Conservation (phyloP, 2,329 filamentous ascomycete genomes). For the Diaporthe humulicola region DNA sequence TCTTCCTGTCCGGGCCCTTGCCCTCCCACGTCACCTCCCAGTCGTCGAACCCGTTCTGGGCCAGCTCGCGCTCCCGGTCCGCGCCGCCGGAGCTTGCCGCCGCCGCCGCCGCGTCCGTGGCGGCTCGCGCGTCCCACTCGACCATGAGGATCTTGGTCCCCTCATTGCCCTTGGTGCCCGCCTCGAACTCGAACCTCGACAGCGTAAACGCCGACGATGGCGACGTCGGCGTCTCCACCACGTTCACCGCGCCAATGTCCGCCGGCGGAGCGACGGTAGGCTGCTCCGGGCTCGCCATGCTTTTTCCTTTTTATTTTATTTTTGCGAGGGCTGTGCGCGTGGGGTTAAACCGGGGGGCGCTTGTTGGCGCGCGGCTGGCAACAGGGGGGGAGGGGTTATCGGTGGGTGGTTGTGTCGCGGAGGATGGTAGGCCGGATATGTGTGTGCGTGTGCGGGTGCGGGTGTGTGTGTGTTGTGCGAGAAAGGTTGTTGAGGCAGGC, state of each 20-base stretch:
- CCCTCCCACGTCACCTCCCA: constrained; percentile 30
- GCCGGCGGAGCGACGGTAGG: constrained; percentile 33
- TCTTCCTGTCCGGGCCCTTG: constrained; percentile 2
- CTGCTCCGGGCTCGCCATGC: constrained; percentile 36
- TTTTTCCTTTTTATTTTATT: neutral
- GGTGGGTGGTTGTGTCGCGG: neutral
- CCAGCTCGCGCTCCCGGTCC: constrained; percentile 6
- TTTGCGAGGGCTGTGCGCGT: constrained; percentile 11
- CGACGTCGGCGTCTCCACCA: constrained; percentile 58
- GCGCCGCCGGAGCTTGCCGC: constrained; percentile 31
- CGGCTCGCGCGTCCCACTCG: constrained; percentile 77
- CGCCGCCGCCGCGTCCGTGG: constrained; percentile 1
- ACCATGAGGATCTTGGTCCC: constrained; percentile 95
- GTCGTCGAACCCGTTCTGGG: constrained; percentile 73
- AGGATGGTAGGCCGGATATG: neutral
- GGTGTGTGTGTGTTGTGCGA: neutral
- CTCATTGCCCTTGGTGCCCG: constrained; percentile 76
- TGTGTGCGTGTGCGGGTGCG: neutral
- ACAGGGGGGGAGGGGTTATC: neutral
- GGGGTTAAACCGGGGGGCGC: constrained; percentile 30
- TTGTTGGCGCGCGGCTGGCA: constrained; percentile 38
- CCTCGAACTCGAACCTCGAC: constrained; percentile 89
- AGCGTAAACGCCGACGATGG: constrained; percentile 67
- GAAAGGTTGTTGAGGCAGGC: neutral
- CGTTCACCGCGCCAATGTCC: constrained; percentile 39